Conservation (phyloP, 2,329 filamentous ascomycete genomes). For the Ascochyta pisi region DNA sequence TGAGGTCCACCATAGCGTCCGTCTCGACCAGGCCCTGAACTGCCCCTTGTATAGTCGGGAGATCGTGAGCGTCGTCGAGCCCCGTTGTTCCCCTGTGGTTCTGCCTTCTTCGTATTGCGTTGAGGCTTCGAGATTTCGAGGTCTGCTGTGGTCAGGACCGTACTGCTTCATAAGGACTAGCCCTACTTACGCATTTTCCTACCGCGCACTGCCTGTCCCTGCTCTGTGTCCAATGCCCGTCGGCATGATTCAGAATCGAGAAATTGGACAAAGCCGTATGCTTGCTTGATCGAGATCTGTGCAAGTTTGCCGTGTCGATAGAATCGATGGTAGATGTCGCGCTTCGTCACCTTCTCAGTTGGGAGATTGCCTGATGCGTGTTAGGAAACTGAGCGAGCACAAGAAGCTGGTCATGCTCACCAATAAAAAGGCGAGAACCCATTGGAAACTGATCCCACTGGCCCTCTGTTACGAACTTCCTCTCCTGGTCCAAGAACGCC, state of each 20-base stretch:
- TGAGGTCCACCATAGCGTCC: conserved; percentile 48
- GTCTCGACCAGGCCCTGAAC: conserved; percentile 49
- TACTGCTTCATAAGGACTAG: not conserved
- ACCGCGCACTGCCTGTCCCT: conserved; percentile 83
- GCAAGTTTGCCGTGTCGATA: conserved; percentile 84
- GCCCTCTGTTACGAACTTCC: conserved; percentile 76
- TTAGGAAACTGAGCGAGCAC: conserved; percentile 17
- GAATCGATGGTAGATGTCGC: conserved; percentile 92
- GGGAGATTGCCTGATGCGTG: conserved; percentile 77
- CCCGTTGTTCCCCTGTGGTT: conserved; percentile 40
- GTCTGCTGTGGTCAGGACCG: conserved; percentile 62
- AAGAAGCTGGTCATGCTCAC: conserved; percentile 55
- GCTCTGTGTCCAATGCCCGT: conserved; percentile 76
- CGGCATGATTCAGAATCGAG: conserved; percentile 77
- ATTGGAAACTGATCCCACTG: conserved; percentile 83
- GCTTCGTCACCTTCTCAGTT: conserved; percentile 90
- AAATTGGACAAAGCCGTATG: conserved; percentile 97
- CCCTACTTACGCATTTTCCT: conserved; percentile 85
- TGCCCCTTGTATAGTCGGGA: conserved; percentile 63
- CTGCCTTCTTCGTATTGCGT: conserved; percentile 72
- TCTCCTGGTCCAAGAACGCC: conserved; percentile 74
- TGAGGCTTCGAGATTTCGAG: conserved; percentile 90
- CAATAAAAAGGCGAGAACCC: conserved; percentile 80
- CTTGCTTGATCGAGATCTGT: conserved; percentile 95
- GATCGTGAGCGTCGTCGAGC: conserved; percentile 66